Conservation (phyloP, 768 basidiomycete genomes). For the Termitomyces sp. region DNA sequence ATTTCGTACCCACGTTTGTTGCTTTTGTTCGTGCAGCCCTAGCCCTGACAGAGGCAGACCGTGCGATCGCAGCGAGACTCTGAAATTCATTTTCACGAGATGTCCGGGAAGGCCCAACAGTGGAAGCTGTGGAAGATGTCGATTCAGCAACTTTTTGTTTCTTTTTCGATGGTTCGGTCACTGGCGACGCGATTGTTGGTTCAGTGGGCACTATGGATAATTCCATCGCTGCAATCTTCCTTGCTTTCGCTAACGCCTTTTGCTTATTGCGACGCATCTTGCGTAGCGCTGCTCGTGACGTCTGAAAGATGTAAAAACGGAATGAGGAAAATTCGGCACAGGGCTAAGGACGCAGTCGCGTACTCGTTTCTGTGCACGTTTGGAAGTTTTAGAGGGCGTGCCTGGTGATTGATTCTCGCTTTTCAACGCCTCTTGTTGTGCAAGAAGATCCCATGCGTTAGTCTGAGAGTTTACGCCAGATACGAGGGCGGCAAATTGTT, state of each 20-base stretch:
- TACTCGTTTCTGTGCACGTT: constrained; percentile 61
- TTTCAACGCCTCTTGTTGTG: constrained; percentile 21
- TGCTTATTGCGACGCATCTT: constrained; percentile 44
- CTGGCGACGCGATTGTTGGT: neutral
- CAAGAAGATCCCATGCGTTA: constrained; percentile 44
- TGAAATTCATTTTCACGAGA: constrained; percentile 6
- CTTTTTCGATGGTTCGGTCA: constrained; percentile 11
- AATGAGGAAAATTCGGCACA: neutral
- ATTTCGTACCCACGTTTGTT: constrained; percentile 6
- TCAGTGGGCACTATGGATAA: neutral
- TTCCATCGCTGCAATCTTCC: constrained; percentile 1
- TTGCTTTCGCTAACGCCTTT: constrained; percentile 36
- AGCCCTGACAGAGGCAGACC: constrained; percentile 31
- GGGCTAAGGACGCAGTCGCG: constrained; percentile 7
- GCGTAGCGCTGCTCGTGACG: constrained; percentile 37
- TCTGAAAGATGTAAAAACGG: constrained; percentile 23
- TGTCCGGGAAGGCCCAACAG: neutral
- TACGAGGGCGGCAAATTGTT: constrained; percentile 41
- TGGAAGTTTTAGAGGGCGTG: constrained; percentile 34
- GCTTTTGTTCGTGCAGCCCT: constrained; percentile 29
- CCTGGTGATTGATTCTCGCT: constrained; percentile 18
- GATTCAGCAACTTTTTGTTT: constrained; percentile 13
- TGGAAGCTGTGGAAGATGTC: constrained; percentile 2
- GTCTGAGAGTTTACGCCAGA: constrained; percentile 31
- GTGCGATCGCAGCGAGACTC: constrained; percentile 27